Percentiles rank a stretch among this genome's conserved stretches.
Conservation (phyloP, 768 basidiomycete genomes). For the Porphyrellus cyaneotinctus region DNA sequence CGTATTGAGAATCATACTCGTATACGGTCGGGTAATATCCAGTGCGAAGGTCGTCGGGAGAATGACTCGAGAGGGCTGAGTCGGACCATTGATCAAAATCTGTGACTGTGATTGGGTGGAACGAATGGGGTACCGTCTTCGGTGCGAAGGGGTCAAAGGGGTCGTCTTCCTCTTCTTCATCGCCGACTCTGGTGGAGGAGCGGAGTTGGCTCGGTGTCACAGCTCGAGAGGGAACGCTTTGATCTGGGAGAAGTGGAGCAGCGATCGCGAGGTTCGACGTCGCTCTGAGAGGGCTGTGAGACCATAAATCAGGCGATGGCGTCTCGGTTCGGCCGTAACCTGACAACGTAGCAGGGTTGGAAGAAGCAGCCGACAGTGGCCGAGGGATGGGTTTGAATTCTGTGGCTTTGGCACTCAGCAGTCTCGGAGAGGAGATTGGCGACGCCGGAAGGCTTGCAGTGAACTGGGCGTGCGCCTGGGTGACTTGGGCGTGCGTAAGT, state of each 20-base stretch:
- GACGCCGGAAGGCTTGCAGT: conserved; percentile 82
- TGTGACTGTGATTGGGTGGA: conserved; percentile 58
- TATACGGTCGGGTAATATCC: conserved; percentile 29
- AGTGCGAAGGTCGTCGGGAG: conserved; percentile 46
- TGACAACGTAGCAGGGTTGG: conserved; percentile 48
- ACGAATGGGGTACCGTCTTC: conserved; percentile 43
- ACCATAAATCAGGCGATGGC: conserved; percentile 89
- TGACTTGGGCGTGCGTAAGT: conserved; percentile 50
- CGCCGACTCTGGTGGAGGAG: conserved; percentile 55
- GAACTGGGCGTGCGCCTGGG: conserved; percentile 57
- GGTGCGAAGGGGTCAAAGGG: conserved; percentile 76
- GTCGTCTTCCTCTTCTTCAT: conserved; percentile 74
- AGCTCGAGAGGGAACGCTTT: conserved; percentile 45
- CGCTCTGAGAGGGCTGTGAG: conserved; percentile 62
- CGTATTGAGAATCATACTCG: conserved; percentile 32
- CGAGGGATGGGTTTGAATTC: conserved; percentile 85
- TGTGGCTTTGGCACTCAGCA: conserved; percentile 84
- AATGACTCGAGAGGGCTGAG: conserved; percentile 49
- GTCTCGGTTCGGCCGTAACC: conserved; percentile 60
- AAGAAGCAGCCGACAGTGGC: conserved; percentile 68
- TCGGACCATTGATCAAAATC: conserved; percentile 62
- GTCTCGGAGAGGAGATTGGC: conserved; percentile 77
- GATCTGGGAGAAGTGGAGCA: conserved; percentile 80
- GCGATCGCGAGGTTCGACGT: conserved; percentile 89
- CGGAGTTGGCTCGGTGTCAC: conserved; percentile 70